These are phyloP conservation scores for Nigrospora osmanthi DNA, from an alignment of 2,329 filamentous ascomycete genomes.

Conservation along the genomic window DNA sequence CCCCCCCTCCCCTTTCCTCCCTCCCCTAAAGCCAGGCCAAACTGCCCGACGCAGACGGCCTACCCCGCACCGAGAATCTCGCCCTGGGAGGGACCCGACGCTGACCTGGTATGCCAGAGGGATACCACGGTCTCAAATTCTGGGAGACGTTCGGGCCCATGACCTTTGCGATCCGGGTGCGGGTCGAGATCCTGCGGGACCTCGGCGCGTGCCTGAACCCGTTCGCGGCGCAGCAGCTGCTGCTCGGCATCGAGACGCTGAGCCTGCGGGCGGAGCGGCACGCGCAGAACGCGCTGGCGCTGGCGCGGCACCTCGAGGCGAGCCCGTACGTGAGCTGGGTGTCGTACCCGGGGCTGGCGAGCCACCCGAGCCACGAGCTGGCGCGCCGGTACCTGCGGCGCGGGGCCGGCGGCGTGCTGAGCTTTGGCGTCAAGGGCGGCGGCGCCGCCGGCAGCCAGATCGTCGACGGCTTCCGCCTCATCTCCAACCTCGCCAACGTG, in stretches of 20 bases:
- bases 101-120: constrained; percentile 33
- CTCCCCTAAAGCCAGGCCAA: no score
- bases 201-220: constrained; percentile 77
- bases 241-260: constrained; percentile 85
- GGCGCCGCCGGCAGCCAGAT: constrained; percentile 76
- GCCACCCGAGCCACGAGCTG: constrained; percentile 68
- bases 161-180: constrained; percentile 75
- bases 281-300: constrained; percentile 69
- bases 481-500: constrained; percentile 93
- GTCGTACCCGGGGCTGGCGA: constrained; percentile 81
- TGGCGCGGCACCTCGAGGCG: constrained; percentile 77
- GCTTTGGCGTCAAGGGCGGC: constrained; percentile 88
- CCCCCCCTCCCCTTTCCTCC: no score
- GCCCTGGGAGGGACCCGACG: no score
- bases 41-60: no score
- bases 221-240: constrained; percentile 85
- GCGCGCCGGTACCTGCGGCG: constrained; percentile 83
- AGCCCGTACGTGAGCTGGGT: constrained; percentile 87
- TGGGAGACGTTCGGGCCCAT: constrained; percentile 84
- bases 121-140: constrained; percentile 91
- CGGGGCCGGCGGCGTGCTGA: constrained; percentile 85
- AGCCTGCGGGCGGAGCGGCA: constrained; percentile 81
- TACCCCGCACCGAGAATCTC: no score
- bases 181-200: constrained; percentile 87
- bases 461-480: constrained; percentile 89